Conservation (phyloP, 805 yeast species). For the Kuraishia hungarica region DNA sequence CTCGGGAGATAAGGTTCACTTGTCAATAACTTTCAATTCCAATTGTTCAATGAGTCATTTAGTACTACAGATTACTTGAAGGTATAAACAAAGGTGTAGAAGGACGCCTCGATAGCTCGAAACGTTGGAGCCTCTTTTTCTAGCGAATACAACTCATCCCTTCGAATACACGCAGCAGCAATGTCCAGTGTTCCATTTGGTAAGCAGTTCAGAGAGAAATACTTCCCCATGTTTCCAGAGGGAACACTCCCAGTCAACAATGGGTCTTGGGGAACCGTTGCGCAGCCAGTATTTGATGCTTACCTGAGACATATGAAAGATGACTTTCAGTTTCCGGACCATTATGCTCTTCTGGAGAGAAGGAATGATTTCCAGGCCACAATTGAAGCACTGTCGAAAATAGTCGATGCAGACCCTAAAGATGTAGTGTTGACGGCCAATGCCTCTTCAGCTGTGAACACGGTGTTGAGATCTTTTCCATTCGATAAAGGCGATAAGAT, state of each 20-base stretch:
- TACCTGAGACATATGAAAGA: slow-evolving; percentile 20
- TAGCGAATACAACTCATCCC: background rate
- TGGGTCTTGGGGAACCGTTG: slow-evolving; percentile 56
- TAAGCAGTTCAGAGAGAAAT: slow-evolving; percentile 33
- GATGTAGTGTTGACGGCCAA: slow-evolving; percentile 47
- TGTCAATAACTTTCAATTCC: no score
- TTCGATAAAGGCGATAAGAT: slow-evolving; percentile 44
- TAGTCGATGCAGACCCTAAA: slow-evolving; percentile 38
- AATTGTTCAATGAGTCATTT: no score
- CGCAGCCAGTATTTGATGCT: slow-evolving; percentile 35
- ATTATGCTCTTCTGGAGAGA: slow-evolving; percentile 24
- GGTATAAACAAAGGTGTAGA: no score
- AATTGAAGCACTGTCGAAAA: slow-evolving; percentile 27
- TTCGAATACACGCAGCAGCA: background rate
- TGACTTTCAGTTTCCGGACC: slow-evolving; percentile 37
- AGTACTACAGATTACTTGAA: no score
- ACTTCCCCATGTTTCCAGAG: slow-evolving; percentile 34
- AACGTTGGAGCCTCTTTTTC: no score
- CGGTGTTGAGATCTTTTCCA: slow-evolving; percentile 45
- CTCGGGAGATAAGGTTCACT: no score
- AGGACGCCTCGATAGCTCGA: no score
- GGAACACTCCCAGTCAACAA: slow-evolving; percentile 44
- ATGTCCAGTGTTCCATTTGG: slow-evolving; percentile 31
- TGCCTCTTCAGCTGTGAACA: slow-evolving; percentile 54
- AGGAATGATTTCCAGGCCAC: slow-evolving; percentile 22